Base-by-base conservation (phyloP, 352 stramenopile genomes). In the Phytopythium kandeliae region DNA sequence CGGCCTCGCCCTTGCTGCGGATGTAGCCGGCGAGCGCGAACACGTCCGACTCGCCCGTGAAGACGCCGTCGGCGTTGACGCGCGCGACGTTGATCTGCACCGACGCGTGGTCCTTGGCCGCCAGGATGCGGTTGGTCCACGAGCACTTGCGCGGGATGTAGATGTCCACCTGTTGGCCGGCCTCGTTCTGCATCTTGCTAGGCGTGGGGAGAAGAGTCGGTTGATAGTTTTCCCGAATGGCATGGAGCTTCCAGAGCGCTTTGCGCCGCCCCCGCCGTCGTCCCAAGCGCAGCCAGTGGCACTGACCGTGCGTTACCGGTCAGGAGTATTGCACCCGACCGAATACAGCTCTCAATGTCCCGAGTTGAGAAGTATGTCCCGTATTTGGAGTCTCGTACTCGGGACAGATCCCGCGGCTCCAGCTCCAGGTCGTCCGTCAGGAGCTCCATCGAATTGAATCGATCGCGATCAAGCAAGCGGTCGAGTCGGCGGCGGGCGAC, bases 81-180 rank as follows among this genome's bases (percentile, higher is more conserved):
- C 97, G 96, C 62, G 72, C 96, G 58, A 99, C 92, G 82, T 98
- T 98, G 74, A 99, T 98, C 74, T 99, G 96, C 65, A 98, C 91
- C 53, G 95, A 96, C 49, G 92, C 85, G 76, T 98, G 92, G 78
- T 99, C 96, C 88, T 99, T 98, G 61, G 96, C 95, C 67, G 90
- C 79, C 44, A 99, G 90, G 63, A 99, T 95, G 78, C 96, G 89
- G 86, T 98, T 98, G 62, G 96, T 99, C 92, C 93, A 99, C 65
- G 96, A 98, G 91, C 96, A 99, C 76, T 99, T 99, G 78, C 96
- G 87, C 58, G 96, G 96, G 78, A 99, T 97, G 81, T 99, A 99
- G 65, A 99, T 96, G 65, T 99, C 96, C 52, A 99, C 97, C 73
- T 96, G 97, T 66, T 98, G 79, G 79, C 96, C 96, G 65, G 71